A percentile compares a stretch with the other conserved stretches of the same genome.
phyloP scores from a whole-genome alignment of 2,329 filamentous ascomycete species.

The Aureobasidium namibiae region DNA sequence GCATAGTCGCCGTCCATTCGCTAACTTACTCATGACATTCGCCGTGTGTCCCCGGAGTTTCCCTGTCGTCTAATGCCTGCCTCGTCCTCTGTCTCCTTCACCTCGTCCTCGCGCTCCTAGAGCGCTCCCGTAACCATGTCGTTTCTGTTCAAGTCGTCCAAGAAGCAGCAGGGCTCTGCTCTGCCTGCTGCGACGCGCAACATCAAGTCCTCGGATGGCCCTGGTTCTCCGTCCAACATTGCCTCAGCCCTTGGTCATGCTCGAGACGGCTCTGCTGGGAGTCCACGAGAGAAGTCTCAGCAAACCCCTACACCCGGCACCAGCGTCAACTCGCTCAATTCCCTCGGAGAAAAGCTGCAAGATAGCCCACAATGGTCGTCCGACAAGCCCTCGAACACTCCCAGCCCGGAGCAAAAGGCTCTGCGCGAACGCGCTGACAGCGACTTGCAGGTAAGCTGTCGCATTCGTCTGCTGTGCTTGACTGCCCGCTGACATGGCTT shows the following conservation, averaged over 20 bases:
- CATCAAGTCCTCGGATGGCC: conserved; percentile 48
- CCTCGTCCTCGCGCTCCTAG: conserved; percentile 1
- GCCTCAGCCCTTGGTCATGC: conserved; percentile 21
- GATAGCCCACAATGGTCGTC: conserved; percentile 10
- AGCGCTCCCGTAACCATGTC: conserved; percentile 31
- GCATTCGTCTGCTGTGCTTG: neutral
- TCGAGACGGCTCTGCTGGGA: conserved; percentile 21
- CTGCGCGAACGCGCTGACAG: conserved; percentile 49
- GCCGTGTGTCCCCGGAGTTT: neutral
- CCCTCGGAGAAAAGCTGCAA: conserved; percentile 36
- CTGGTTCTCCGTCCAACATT: conserved; percentile 29
- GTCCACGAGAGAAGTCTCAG: conserved; percentile 19
- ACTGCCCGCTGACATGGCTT: conserved; percentile 31
- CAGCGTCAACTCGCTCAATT: conserved; percentile 61
- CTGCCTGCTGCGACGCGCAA: conserved; percentile 49
- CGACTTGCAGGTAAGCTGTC: conserved; percentile 44
- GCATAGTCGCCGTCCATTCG: conserved; percentile 1
- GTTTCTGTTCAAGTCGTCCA: conserved; percentile 45
- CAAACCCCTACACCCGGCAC: conserved; percentile 65
- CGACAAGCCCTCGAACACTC: conserved; percentile 25
- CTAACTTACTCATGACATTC: conserved; percentile 7
- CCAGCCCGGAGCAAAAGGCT: conserved; percentile 58
- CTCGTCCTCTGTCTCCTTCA: neutral
- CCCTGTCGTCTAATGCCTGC: conserved; percentile 4
- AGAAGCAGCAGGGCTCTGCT: conserved; percentile 29